Evolutionary conservation across 2,329 filamentous ascomycete genomes (phyloP).

Genomic region (Penicillium palitans): DNA sequence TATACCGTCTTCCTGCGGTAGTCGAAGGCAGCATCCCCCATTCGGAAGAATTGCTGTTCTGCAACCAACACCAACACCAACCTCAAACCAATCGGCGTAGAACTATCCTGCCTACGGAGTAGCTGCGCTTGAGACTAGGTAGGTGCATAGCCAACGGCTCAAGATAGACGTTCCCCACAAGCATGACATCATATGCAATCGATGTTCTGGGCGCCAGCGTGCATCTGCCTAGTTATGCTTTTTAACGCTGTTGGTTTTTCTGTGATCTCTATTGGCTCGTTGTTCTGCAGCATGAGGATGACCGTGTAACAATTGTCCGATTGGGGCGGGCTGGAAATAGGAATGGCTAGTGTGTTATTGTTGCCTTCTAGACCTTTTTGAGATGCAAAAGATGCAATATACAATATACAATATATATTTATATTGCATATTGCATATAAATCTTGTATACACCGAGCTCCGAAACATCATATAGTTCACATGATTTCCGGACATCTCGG

Average conservation of each 20-base stretch:
- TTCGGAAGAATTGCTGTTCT: not conserved
- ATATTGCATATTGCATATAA: no score
- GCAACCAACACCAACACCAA: not conserved
- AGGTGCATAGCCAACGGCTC: not conserved
- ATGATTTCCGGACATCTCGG: not conserved
- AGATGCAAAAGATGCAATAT: not conserved
- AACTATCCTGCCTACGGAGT: not conserved
- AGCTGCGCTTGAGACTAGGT: not conserved
- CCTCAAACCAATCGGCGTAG: not conserved
- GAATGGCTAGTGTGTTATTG: not conserved
- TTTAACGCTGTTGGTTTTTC: conserved; percentile 20
- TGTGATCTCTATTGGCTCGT: not conserved
- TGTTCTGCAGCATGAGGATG: not conserved
- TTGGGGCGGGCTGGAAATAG: not conserved
- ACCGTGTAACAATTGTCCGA: not conserved
- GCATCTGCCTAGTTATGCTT: conserved; percentile 1
- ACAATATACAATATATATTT: not conserved
- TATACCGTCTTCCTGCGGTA: not conserved
- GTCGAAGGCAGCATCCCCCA: not conserved
- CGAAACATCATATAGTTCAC: not conserved
- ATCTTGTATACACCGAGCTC: no score
- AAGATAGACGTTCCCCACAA: not conserved
- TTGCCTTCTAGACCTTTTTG: not conserved
- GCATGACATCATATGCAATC: conserved; percentile 15
- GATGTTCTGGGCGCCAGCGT: not conserved